Evolutionary conservation across 2,329 filamentous ascomycete genomes (phyloP).

Genomic region (Phyllachora maydis): DNA sequence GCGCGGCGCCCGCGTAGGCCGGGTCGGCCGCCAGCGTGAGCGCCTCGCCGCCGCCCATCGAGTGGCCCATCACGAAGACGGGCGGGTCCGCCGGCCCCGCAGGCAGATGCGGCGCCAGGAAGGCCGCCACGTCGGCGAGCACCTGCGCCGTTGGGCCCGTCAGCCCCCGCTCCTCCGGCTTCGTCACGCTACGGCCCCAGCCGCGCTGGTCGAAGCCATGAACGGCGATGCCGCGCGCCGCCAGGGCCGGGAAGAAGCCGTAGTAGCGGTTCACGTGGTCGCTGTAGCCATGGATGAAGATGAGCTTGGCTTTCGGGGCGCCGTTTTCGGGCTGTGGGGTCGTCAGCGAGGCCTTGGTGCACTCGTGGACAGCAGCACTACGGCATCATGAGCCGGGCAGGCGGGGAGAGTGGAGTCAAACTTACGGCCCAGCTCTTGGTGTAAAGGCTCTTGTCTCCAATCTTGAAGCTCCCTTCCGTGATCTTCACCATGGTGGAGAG

Average conservation of each 20-base stretch:
- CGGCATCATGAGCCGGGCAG: not conserved
- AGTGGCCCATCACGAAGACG: conserved; percentile 74
- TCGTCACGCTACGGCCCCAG: conserved; percentile 58
- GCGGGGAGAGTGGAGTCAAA: conserved; percentile 3
- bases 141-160: conserved; percentile 57
- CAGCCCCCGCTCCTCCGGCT: conserved; percentile 41
- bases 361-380: no score
- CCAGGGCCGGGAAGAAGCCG: conserved; percentile 50
- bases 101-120: conserved; percentile 41
- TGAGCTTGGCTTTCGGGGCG: conserved; percentile 44
- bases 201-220: conserved; percentile 71
- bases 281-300: conserved; percentile 79
- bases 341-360: conserved; percentile 2
- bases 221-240: conserved; percentile 51
- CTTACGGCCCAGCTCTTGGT: conserved; percentile 38
- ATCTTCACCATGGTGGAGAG: conserved; percentile 16
- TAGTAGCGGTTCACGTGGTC: conserved; percentile 68
- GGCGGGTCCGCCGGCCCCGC: conserved; percentile 23
- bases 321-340: conserved; percentile 27
- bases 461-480: conserved; percentile 27
- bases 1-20: conserved; percentile 28
- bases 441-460: conserved; percentile 24
- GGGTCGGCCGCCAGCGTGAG: conserved; percentile 36
- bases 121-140: conserved; percentile 57
- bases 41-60: conserved; percentile 71